Evolutionary conservation across 2,329 filamentous ascomycete species (phyloP).

Genomic region (Monilinia vaccinii-corymbosi): DNA sequence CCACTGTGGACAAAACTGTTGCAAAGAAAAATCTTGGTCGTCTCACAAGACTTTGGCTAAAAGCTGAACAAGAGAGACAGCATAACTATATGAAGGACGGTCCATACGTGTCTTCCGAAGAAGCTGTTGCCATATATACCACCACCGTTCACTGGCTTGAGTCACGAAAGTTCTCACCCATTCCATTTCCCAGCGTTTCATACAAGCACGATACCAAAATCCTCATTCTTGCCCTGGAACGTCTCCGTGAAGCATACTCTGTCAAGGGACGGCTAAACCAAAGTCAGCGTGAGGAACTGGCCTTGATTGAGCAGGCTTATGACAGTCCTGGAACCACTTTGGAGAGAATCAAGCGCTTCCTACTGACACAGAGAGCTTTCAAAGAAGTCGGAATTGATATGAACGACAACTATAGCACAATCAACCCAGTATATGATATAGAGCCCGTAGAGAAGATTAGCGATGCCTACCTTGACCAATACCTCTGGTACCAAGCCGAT

Average conservation of each 20-base stretch:
- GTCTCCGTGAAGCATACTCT: conserved; percentile 89
- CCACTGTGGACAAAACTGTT: conserved; percentile 97
- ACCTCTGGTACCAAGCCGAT: conserved; percentile 98
- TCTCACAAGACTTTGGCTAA: conserved; percentile 90
- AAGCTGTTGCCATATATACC: conserved; percentile 97
- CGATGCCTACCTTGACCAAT: conserved; percentile 96
- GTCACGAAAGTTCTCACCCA: conserved; percentile 95
- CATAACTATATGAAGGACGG: conserved; percentile 99
- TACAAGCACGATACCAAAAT: conserved; percentile 99
- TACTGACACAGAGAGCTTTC: conserved; percentile 94
- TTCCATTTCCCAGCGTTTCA: conserved; percentile 96
- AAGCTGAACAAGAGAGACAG: conserved; percentile 95
- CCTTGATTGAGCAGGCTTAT: conserved; percentile 95
- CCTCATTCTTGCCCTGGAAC: conserved; percentile 86
- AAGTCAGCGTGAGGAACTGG: conserved; percentile 92
- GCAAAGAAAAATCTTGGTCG: conserved; percentile 98
- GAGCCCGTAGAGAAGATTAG: conserved; percentile 99
- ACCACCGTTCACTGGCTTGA: conserved; percentile 98
- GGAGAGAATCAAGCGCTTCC: conserved; percentile 93
- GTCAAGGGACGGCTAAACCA: conserved; percentile 96
- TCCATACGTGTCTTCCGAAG: conserved; percentile 95
- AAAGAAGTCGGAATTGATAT: conserved; percentile 99
- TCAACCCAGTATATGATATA: conserved; percentile 98
- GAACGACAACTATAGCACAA: conserved; percentile 99
- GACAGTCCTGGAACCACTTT: conserved; percentile 94